These are phyloP conservation scores for Ascoidea asiatica DNA, from an alignment of 805 yeast genomes.

Conservation along the genomic window DNA sequence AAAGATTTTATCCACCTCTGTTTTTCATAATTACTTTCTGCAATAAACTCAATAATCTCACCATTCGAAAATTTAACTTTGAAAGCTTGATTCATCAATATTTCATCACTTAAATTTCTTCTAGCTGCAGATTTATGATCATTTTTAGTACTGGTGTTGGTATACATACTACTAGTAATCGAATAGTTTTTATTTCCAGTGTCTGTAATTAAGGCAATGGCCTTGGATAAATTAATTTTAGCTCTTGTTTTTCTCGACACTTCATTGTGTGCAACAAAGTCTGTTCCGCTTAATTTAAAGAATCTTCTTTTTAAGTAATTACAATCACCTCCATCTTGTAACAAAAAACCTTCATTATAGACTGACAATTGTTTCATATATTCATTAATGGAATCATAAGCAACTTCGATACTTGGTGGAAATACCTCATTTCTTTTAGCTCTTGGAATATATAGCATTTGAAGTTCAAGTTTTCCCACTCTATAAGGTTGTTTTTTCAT, in stretches of 20 bases:
- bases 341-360: conserved; percentile 52
- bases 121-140: conserved; percentile 14
- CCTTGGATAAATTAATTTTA: conserved; percentile 61
- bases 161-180: conserved; percentile 14
- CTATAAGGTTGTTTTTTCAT: conserved; percentile 34
- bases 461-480: conserved; percentile 54
- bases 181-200: conserved; percentile 8
- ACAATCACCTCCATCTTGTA: conserved; percentile 90
- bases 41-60: conserved; percentile 75
- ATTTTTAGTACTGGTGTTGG: conserved; percentile 17
- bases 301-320: conserved; percentile 58
- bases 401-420: conserved; percentile 55
- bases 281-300: conserved; percentile 60
- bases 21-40: conserved; percentile 54
- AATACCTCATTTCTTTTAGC: conserved; percentile 43
- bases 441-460: conserved; percentile 60
- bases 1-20: conserved; percentile 50
- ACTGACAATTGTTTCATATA: conserved; percentile 21
- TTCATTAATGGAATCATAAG: conserved; percentile 27
- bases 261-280: conserved; percentile 67
- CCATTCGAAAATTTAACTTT: conserved; percentile 65
- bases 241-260: conserved; percentile 56
- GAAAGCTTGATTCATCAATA: conserved; percentile 60
- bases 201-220: conserved; percentile 22
- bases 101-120: conserved; percentile 62